Evolutionary conservation across 768 basidiomycete genomes (phyloP), one percentile per base, ranked within the genome.

Genomic region (Lentinula edodes): DNA sequence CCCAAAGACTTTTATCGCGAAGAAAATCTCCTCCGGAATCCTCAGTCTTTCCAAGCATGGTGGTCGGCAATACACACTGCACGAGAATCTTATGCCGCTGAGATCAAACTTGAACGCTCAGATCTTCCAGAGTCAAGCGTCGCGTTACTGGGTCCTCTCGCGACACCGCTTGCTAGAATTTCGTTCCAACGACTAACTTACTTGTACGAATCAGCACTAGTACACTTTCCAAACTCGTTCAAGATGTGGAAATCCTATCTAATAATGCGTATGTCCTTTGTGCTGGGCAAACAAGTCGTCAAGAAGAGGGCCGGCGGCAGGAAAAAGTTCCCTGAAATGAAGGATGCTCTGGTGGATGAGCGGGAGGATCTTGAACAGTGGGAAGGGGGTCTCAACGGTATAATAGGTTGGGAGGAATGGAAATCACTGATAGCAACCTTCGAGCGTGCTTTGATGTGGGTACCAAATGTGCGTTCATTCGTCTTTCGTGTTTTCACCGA

Each of bases 331-430:
- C 91, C 91, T 3, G 92, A 89, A 66, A 93, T 93, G 85, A 88
- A 87, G 73, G 92, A 96, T 64, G 90, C 91, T 61, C 71, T 97
- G 68, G 91, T 93, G 67, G 93, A 93, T 60, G 93, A 93, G 64
- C 78, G 83, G 63, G 88, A 89, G 63, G 87, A 90, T 63, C 70
- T 90, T 52, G 87, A 93, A 70, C 79, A 89, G 65, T 98, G 95
- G 93, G 86, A 91, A 52, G 87, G 85, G 6, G 89, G 91, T 16
- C 74, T 98, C 54, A 92, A 98, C 69, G 86, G 89, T 2, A 78
- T 95, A 6, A 81, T 97, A n/a, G 97, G 96, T 5, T 97, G 89
- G 87, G 88, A 92, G 66, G 97, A 99, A 73, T 99, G 97, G 97
- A 93, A 85, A 69, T 76, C 86, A 15, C 82, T 99, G 12, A 81